These are phyloP conservation scores for Stephania cephalantha DNA, from an alignment of 164 flowering plant species.

Conservation along the genomic window DNA sequence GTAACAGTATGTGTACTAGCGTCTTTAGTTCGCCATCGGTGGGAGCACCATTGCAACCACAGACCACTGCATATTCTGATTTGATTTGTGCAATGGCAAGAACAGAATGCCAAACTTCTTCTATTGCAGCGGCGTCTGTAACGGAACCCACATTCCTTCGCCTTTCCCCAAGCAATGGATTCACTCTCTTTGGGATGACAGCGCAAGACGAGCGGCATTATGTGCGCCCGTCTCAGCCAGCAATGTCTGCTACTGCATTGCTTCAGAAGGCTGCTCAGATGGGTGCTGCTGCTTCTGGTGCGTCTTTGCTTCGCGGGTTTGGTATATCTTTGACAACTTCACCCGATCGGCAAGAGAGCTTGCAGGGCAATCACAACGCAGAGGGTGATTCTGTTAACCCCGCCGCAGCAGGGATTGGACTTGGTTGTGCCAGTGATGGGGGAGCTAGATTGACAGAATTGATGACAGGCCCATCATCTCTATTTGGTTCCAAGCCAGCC, in stretches of 20 bases:
- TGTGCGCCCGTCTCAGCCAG: conserved; percentile 47
- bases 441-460: conserved; percentile 45
- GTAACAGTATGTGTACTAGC: conserved; percentile 46
- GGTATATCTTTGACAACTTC: conserved; percentile 50
- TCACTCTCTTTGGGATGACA: conserved; percentile 40
- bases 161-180: conserved; percentile 52
- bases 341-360: conserved; percentile 32
- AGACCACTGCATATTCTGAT: conserved; percentile 44
- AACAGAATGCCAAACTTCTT: conserved; percentile 26
- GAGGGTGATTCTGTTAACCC: conserved; percentile 32
- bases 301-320: conserved; percentile 58
- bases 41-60: conserved; percentile 36
- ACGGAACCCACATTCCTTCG: conserved; percentile 57
- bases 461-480: conserved; percentile 54
- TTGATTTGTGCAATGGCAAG: conserved; percentile 33
- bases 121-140: conserved; percentile 30
- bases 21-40: conserved; percentile 56
- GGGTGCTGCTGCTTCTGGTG: conserved; percentile 54
- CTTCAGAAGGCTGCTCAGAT: conserved; percentile 82
- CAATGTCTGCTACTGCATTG: conserved; percentile 81
- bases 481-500: conserved; percentile 58
- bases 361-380: conserved; percentile 27
- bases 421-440: conserved; percentile 40
- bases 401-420: conserved; percentile 42
- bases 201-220: conserved; percentile 46